Base-by-base conservation (phyloP, 257 asterid genomes). In the Primulina eburnea region DNA sequence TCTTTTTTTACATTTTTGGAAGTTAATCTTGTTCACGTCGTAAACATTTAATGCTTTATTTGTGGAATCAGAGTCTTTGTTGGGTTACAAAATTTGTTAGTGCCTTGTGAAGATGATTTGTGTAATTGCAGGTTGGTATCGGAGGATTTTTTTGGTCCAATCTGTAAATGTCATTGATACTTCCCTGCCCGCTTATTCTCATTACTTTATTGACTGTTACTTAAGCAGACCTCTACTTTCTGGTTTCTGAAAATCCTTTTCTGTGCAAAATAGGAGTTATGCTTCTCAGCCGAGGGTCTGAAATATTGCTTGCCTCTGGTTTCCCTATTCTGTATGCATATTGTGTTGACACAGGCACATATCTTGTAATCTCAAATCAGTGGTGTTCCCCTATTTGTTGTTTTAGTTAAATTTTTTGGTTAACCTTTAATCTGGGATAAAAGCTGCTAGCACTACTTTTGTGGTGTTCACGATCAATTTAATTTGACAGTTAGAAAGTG, bases 401-500 rank as follows among this genome's bases (percentile, higher is more conserved):
- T 40, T 67, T 64, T 38, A 34, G 9, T 67, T 17, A 34, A 16
- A 59, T 7, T 9, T 6, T 32, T 28, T 62, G 4, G 32, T 18
- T 33, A 7, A 12, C 55, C 17, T 35, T 69, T 14, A 55, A 33
- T 17, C 20, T 43, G 10, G 7, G 30, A 8, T 4, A n/a, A 43
- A 17, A n/a, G 59, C 70, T 34, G 47, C 58, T 74, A 26, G 32
- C 64, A 34, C 30, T 24, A 34, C 71, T 55, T 70, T 0, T 60
- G 38, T 71, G 70, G 68, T 75, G 58, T 70, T 80, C 58, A 71
- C 62, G 33, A n/a, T 66, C 9, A 33, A 18, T 68, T 65, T 62
- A 2, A 20, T 60, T 58, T 26, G 26, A 55, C 82, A 78, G 82
- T 63, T 78, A 35, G 82, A 78, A 67, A 74, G 71, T 71, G 71